Base-by-base conservation (phyloP, 1,284 basidiomycete genomes). In the Afroboletus lepidellus region DNA sequence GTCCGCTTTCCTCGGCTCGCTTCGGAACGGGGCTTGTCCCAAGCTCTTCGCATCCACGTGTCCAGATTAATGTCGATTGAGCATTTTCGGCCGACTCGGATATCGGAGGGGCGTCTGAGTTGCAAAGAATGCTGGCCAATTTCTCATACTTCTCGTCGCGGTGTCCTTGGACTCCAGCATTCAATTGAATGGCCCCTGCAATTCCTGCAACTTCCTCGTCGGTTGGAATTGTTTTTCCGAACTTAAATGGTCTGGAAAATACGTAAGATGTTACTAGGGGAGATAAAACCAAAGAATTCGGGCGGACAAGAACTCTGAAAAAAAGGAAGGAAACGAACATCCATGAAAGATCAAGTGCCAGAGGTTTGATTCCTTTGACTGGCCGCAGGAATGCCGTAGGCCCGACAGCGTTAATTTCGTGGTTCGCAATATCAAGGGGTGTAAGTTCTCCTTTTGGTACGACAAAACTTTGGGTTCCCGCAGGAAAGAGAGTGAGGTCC, bases 331-430 rank as follows among this genome's bases (percentile, higher is more conserved):
- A 43, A 30, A 63, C 77, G 45, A 48, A 86, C 87, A 79, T 75
- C 87, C 87, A 89, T n/a, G 83, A 82, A 42, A 90, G 69, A 41
- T 79, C 75, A 20, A 88, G 71, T 32, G 77, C 75, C 8, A 88
- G 71, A 12, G 84, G 74, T 53, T 80, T 77, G 16, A 81, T 66
- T 1, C 85, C 85, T 59, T 79, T 81, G n/a, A 73, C 76, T 53
- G 78, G 79, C 64, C 74, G 77, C 55, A 86, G 59, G 51, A 74
- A 79, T 24, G 57, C 47, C 39, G 51, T 34, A 48, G 51, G 42
- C 30, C 57, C 55, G 51, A 59, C 25, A 24, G 41, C 21, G 18
- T 44, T 44, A n/a, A 42, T 34, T 53, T 29, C 47, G 25, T 43
- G 30, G 16, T 7, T 38, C 18, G 18, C 32, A 21, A 33, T n/a